Base-by-base conservation (phyloP, 2,329 filamentous ascomycete species). In the Colletotrichum gigasporum region DNA sequence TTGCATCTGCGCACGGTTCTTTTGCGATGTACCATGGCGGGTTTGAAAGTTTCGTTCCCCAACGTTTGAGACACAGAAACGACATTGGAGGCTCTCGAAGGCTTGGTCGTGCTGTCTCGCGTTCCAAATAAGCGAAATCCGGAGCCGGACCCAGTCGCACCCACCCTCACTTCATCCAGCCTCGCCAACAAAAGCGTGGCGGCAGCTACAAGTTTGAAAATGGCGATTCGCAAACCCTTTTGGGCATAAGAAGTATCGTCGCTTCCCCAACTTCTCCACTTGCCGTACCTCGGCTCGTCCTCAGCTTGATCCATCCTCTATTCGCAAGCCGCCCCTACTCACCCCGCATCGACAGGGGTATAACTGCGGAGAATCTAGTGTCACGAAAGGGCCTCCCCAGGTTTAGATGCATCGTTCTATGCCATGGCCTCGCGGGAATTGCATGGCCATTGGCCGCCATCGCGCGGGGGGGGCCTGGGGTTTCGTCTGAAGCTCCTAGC, bases 311-410 rank as follows among this genome's bases (percentile, higher is more conserved):
- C 47, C 50, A 32, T 37, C 34, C 16, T n/a, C 44, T 41, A 64
- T 41, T 39, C 54, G 51, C 18, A 24, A 51, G 32, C 28, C 39
- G 22, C 51, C 34, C 41, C 24, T 39, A 35, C 42, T 24, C 16
- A 35, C 41, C 62, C 57, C 62, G 56, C 62, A 62, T 51, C 35
- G 50, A 65, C 62, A 62, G 62, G 62, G 62, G 18, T 65, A 9
- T 5, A 26, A 20, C n/a, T 62, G 62, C 48, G 56, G 57, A 62
- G 56, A n/a, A 62, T 44, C 41, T 48, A 50, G 42, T 42, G 50
- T 61, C 62, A 62, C 50, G 48, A 62, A 54, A 30, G 39, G 37
- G 41, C 24, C 32, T 22, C 34, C 48, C 57, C 35, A 55, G 50
- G 50, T 39, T 62, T 24, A 32, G 28, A 65, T 55, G 57, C 50